Conservation (phyloP, 2,329 filamentous ascomycete species). For the Zelopaecilomyces penicillatus region DNA sequence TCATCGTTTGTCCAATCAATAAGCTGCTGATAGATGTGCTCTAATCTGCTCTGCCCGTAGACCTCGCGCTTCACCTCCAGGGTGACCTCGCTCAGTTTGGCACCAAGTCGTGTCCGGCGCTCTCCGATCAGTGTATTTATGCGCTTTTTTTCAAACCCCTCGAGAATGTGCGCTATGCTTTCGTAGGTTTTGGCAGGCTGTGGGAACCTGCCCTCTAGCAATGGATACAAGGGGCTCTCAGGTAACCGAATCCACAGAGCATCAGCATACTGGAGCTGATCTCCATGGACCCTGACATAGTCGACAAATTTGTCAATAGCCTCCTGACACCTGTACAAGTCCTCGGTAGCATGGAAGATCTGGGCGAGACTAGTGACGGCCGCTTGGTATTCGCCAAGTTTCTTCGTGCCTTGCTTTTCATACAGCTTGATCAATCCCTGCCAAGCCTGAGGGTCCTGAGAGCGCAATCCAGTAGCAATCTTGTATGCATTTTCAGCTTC, state of each 20-base stretch:
- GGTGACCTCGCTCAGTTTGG: constrained; percentile 74
- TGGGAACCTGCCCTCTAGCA: constrained; percentile 75
- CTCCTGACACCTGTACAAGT: constrained; percentile 54
- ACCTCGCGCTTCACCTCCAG: constrained; percentile 82
- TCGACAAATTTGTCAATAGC: constrained; percentile 73
- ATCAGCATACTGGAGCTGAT: constrained; percentile 63
- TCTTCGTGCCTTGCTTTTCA: constrained; percentile 63
- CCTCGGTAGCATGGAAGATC: constrained; percentile 60
- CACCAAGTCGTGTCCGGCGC: constrained; percentile 77
- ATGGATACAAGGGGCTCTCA: constrained; percentile 68
- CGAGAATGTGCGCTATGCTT: constrained; percentile 72
- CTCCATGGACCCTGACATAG: constrained; percentile 65
- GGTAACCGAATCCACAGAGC: constrained; percentile 73
- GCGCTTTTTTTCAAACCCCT: constrained; percentile 76
- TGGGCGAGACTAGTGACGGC: constrained; percentile 66
- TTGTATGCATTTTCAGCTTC: constrained; percentile 72
- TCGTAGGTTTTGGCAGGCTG: constrained; percentile 74
- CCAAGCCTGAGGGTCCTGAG: constrained; percentile 76
- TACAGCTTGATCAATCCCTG: constrained; percentile 82
- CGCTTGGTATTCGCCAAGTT: constrained; percentile 64
- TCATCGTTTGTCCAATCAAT: constrained; percentile 91
- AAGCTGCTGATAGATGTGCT: constrained; percentile 69
- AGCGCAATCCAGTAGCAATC: constrained; percentile 62
- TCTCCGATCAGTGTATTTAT: constrained; percentile 89
- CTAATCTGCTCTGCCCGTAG: constrained; percentile 65